Evolutionary conservation across 2,329 filamentous ascomycete genomes (phyloP), one percentile per base, ranked within the genome.

Genomic region (Emergomyces africanus): DNA sequence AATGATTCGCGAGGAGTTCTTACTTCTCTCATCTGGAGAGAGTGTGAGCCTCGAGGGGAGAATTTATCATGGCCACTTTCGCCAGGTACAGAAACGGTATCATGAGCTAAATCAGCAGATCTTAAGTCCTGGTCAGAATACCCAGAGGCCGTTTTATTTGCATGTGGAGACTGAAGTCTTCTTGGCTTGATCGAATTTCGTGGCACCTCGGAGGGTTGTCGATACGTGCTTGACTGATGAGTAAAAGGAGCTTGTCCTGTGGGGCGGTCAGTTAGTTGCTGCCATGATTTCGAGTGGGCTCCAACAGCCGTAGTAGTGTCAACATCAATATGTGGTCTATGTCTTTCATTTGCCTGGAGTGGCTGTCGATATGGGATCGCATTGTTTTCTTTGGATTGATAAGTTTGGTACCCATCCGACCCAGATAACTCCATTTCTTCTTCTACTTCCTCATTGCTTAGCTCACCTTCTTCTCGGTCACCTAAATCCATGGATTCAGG

Each of bases 391-490:
- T 59, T 44, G 15, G 25, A 30, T 54, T 54, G 42, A 48, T 18
- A 20, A 18, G 44, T 35, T 46, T 25, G 41, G 25, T 39, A 46
- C 23, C 35, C 55, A 46, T 59, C 58, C 9, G 48, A n/a, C 15
- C 35, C 58, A 53, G 35, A 54, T 37, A 39, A 56, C 15, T 28
- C 50, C 10, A 25, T 48, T 20, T 53, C 48, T 60, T 48, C 41
- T 15, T 48, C 60, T 33, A 39, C 58, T 65, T 86, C 84, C 20
- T 79, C 81, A 65, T 92, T 89, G 63, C 83, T 88, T 35, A 94
- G 70, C 70, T 95, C 89, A 18, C 87, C 88, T 66, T 95, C 89
- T 67, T 94, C 88, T 59, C 75, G 75, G 59, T 81, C 78, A 58
- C 71, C 70, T 51, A 77, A 69, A 54, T 70, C 64, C 35, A 70